Evolutionary conservation across 345 rosid genomes (phyloP).

Genomic region (Brassica napus): Da-Ae NC_063435.1:11877001-11877500

Average conservation of each 20-base stretch:
- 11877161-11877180: constrained; percentile 88
- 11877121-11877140: constrained; percentile 55
- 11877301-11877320: background rate
- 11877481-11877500: background rate
- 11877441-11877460: constrained; percentile 25
- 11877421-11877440: constrained; percentile 2
- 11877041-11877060: constrained; percentile 39
- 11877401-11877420: background rate
- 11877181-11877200: constrained; percentile 89
- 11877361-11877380: constrained; percentile 14
- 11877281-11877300: background rate
- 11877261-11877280: background rate
- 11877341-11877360: background rate
- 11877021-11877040: constrained; percentile 71
- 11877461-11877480: constrained; percentile 31
- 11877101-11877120: background rate
- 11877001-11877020: constrained; percentile 64
- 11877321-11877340: background rate
- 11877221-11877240: background rate
- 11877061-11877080: background rate
- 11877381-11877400: constrained; percentile 5
- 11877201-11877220: constrained; percentile 29
- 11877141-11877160: constrained; percentile 96
- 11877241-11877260: background rate
- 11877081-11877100: background rate